phyloP scores from a whole-genome alignment of 2,329 filamentous ascomycete species.

The Pyrenophora tritici-repentis region DNA sequence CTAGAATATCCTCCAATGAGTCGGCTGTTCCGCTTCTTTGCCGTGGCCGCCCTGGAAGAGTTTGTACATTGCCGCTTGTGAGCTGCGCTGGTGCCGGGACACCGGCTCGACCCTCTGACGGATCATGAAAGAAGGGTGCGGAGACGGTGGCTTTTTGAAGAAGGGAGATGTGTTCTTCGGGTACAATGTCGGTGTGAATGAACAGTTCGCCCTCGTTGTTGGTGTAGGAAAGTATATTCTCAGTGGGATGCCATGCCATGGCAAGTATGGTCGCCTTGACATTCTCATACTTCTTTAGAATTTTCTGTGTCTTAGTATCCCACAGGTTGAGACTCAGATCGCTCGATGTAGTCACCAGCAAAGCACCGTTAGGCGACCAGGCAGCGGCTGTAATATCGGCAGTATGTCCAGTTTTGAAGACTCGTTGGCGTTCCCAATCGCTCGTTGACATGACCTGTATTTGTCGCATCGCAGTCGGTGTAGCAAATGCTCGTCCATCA shows the following conservation, averaged over 20 bases:
- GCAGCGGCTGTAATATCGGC: conserved; percentile 83
- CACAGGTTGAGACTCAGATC: conserved; percentile 74
- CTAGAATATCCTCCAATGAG: conserved; percentile 82
- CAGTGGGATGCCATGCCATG: conserved; percentile 85
- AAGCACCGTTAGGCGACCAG: conserved; percentile 93
- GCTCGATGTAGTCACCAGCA: conserved; percentile 70
- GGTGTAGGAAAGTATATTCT: conserved; percentile 89
- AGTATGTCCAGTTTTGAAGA: conserved; percentile 78
- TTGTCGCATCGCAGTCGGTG: conserved; percentile 75
- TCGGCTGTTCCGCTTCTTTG: conserved; percentile 65
- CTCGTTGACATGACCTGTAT: conserved; percentile 85
- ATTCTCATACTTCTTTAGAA: conserved; percentile 78
- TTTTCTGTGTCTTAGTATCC: conserved; percentile 85
- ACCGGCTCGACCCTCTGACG: conserved; percentile 69
- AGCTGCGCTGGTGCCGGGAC: conserved; percentile 60
- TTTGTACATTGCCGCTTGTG: conserved; percentile 61
- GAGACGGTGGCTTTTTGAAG: conserved; percentile 66
- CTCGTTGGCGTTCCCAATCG: conserved; percentile 85
- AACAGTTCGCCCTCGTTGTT: conserved; percentile 92
- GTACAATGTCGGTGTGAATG: conserved; percentile 75
- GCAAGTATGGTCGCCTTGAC: conserved; percentile 75
- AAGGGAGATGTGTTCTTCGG: conserved; percentile 54
- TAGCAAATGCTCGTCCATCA: conserved; percentile 87
- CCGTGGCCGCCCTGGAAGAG: conserved; percentile 59
- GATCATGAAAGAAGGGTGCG: conserved; percentile 85